Evolutionary conservation across 768 basidiomycete genomes (phyloP).

Genomic region (Amanita rimosa): DNA sequence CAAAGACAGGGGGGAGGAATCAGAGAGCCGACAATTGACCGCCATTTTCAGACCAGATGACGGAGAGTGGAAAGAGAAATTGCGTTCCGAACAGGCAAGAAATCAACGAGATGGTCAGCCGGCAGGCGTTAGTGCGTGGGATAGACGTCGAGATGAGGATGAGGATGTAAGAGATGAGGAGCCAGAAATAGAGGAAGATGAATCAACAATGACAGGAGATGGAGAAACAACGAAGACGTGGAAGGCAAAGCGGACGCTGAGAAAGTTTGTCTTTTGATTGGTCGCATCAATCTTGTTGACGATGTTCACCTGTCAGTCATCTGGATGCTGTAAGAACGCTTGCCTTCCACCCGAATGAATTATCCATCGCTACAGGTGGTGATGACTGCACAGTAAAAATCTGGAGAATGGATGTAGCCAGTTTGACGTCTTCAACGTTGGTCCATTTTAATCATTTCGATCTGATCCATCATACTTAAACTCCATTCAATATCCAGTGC

Average conservation of each 20-base stretch:
- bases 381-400: constrained; percentile 95
- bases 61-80: constrained; percentile 78
- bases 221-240: constrained; percentile 67
- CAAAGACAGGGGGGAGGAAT: constrained; percentile 35
- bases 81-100: constrained; percentile 47
- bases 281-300: constrained; percentile 9
- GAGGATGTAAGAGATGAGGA: constrained; percentile 67
- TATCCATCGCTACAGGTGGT: constrained; percentile 84
- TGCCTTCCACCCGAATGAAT: constrained; percentile 79
- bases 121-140: constrained; percentile 36
- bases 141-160: constrained; percentile 42
- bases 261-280: constrained; percentile 56
- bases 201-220: constrained; percentile 52
- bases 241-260: constrained; percentile 77
- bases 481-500: constrained; percentile 26
- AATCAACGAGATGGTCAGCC: constrained; percentile 25
- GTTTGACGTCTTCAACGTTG: constrained; percentile 67
- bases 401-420: constrained; percentile 79
- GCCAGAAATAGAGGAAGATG: constrained; percentile 53
- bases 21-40: constrained; percentile 47
- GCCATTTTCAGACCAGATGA: constrained; percentile 86
- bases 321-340: constrained; percentile 87
- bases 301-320: constrained; percentile 44
- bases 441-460: constrained; percentile 20
- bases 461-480: constrained; percentile 9